Percentiles rank a stretch among this genome's conserved stretches.
phyloP scores from a whole-genome alignment of 148 eudicot species.

The Camellia granthamiana region DNA sequence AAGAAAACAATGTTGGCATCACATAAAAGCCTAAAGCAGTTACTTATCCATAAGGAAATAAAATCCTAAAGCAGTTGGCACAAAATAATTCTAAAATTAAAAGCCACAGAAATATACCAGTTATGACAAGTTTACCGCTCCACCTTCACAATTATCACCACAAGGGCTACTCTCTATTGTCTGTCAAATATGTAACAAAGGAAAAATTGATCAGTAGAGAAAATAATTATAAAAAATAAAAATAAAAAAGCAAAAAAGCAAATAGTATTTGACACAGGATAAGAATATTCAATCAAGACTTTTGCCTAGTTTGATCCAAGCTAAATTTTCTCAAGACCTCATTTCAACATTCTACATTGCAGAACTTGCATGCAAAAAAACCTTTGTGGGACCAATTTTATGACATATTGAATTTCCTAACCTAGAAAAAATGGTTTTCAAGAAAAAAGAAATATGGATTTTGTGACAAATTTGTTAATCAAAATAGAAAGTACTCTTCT shows the following conservation, averaged over 20 bases:
- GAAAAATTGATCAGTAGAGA: slow-evolving; percentile 3
- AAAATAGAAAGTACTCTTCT: neutral
- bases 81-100: neutral
- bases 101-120: slow-evolving; percentile 52
- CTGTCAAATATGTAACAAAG: slow-evolving; percentile 36
- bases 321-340: neutral
- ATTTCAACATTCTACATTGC: neutral
- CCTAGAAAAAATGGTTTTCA: neutral
- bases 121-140: slow-evolving; percentile 87
- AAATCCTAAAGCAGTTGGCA: neutral
- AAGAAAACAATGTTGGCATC: neutral
- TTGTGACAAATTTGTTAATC: neutral
- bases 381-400: neutral
- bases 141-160: slow-evolving; percentile 80
- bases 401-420: neutral
- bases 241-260: neutral
- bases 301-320: neutral
- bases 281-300: neutral
- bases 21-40: neutral
- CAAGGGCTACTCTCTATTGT: slow-evolving; percentile 97
- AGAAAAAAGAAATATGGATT: neutral
- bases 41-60: neutral
- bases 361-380: neutral
- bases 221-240: neutral
- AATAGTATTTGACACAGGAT: neutral